phyloP scores from a whole-genome alignment of 2,329 filamentous ascomycete species.

The Penicillium sp. region DNA sequence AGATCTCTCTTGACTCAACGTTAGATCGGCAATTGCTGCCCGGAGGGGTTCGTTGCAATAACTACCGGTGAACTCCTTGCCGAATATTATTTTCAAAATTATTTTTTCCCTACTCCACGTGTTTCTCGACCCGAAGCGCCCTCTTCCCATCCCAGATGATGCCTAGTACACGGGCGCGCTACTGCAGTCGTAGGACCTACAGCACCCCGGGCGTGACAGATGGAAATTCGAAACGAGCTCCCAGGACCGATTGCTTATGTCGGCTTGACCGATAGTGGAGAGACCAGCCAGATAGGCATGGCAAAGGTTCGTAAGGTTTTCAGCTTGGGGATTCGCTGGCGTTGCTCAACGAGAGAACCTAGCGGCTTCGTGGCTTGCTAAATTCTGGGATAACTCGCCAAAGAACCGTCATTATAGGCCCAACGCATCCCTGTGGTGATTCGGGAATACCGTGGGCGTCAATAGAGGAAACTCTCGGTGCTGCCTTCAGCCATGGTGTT shows the following conservation, averaged over 20 bases:
- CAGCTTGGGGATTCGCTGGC: background rate
- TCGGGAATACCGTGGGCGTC: background rate
- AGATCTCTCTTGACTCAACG: background rate
- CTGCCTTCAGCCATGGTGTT: background rate
- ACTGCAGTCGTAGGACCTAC: background rate
- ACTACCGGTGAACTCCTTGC: background rate
- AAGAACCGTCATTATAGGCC: background rate
- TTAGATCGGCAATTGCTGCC: background rate
- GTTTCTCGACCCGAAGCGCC: background rate
- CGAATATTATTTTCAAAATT: background rate
- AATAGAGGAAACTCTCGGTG: background rate
- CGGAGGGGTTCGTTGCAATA: background rate
- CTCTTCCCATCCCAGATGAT: background rate
- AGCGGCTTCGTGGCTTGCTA: background rate
- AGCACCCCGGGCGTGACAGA: background rate
- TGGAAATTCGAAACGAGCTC: slow-evolving; percentile 6
- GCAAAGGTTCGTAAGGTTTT: background rate
- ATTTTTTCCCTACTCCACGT: background rate
- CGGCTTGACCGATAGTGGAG: background rate
- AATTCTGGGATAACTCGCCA: background rate
- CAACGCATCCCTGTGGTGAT: background rate
- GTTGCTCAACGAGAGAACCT: background rate
- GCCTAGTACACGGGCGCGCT: background rate
- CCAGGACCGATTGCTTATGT: background rate
- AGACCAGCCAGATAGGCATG: background rate